Evolutionary conservation across 148 eudicot species (phyloP), one percentile per base, ranked within the genome.

Genomic region (Rhododendron molle): DNA sequence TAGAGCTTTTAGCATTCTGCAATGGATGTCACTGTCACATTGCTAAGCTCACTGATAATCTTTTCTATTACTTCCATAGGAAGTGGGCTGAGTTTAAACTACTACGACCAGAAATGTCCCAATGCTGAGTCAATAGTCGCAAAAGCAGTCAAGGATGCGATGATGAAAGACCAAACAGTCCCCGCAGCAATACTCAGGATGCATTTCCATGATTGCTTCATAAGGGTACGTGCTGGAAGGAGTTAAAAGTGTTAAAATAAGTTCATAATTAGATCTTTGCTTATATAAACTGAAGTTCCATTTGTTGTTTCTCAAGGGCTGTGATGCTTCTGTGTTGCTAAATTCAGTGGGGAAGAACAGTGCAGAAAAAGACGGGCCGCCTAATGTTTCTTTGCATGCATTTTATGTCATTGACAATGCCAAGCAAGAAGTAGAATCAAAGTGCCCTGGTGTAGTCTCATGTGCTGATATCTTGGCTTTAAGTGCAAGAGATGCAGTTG

Each of bases 161-260:
- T 85, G 82, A 34, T 46, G 2, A 88, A 80, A 14, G 96, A 96
- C 86, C 89, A 90, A 26, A 94, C 93, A 2, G 95, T 92, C 83
- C 93, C 98, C 12, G 98, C 98, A 2, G 93, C 95, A 30, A 84
- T 96, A 56, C 96, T 96, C 65, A 90, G 98, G 49, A 88, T 96
- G 98, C 98, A 96, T 83, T 96, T 96, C 91, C 98, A 96, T 74
- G 98, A 96, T 81, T 96, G 98, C 82, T 96, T 96, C 90, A 83
- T 96, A 38, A 89, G 98, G 96, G 98, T 94, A 92, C 36, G 14
- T 79, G 65, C 65, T 4, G 16, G 77, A 34, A 54, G 20, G 23
- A 58, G 16, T 28, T 74, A 2, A 34, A 10, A 18, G 47, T 26
- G 2, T 62, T 60, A 11, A 69, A 28, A 38, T 16, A 60, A 28